A percentile compares a stretch with the other conserved stretches of the same genome.
phyloP scores from a whole-genome alignment of 2,329 filamentous ascomycete genomes.

The Gaeumannomyces tritici region DNA sequence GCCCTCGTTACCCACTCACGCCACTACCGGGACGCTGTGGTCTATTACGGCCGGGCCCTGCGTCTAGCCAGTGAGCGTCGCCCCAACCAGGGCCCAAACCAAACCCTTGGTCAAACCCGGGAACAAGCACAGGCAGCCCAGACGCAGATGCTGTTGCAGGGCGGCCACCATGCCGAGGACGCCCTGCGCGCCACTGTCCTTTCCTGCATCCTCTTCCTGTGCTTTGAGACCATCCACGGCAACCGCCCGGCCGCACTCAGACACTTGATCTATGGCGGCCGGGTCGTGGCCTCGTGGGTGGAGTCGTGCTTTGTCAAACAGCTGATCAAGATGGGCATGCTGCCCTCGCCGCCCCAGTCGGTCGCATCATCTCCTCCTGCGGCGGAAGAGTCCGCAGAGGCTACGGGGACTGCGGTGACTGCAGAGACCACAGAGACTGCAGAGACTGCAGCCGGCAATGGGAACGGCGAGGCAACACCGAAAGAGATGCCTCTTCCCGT shows the following conservation, averaged over 20 bases:
- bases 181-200: slow-evolving; percentile 22
- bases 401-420: too few relatives aligned
- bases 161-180: slow-evolving; percentile 11
- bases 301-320: slow-evolving; percentile 2
- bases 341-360: not conserved
- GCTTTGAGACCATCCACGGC: slow-evolving; percentile 26
- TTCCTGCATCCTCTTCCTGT: slow-evolving; percentile 26
- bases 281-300: slow-evolving; percentile 24
- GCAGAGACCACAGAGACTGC: too few relatives aligned
- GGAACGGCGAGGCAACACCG: not conserved
- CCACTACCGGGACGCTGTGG: slow-evolving; percentile 23
- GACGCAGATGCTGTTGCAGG: not conserved
- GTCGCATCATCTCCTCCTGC: not conserved
- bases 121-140: not conserved
- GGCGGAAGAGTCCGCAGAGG: not conserved
- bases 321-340: not conserved
- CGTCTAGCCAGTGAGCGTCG: slow-evolving; percentile 10
- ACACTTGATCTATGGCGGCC: slow-evolving; percentile 25
- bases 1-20: not conserved
- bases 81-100: not conserved
- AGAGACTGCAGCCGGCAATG: too few relatives aligned
- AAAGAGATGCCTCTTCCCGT: not conserved
- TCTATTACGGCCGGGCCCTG: slow-evolving; percentile 23
- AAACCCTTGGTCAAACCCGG: not conserved
- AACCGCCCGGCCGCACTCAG: slow-evolving; percentile 22